A percentile compares a stretch with the other conserved stretches of the same genome.
Evolutionary conservation across 108 stramenopile genomes (phyloP).

Genomic region (Mediolabrus comicus): DNA sequence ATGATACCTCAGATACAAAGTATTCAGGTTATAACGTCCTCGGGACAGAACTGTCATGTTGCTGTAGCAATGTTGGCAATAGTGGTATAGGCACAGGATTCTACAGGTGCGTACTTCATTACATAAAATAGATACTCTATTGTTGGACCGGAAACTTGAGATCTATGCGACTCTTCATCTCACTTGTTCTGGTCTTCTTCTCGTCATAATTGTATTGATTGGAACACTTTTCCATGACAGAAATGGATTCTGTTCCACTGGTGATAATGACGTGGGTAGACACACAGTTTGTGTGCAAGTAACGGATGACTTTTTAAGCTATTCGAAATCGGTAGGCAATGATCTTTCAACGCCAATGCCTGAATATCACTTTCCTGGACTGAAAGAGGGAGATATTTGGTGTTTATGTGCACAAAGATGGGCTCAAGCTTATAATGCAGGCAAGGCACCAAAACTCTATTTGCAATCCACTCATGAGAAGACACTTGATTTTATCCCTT

Average conservation of each 20-base stretch:
- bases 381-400: constrained; percentile 82
- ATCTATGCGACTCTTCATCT: no score
- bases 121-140: neutral
- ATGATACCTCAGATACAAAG: constrained; percentile 4
- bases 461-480: constrained; percentile 81
- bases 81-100: constrained; percentile 83
- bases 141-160: no score
- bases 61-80: constrained; percentile 66
- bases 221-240: neutral
- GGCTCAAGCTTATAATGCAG: constrained; percentile 74
- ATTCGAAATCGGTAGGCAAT: constrained; percentile 75
- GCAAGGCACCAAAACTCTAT: constrained; percentile 66
- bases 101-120: constrained; percentile 40
- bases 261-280: constrained; percentile 67
- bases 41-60: constrained; percentile 60
- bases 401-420: constrained; percentile 88
- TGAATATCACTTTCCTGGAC: constrained; percentile 75
- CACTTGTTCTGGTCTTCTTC: neutral
- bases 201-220: no score
- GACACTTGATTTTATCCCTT: constrained; percentile 63
- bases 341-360: constrained; percentile 76
- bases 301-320: constrained; percentile 75
- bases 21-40: constrained; percentile 63
- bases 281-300: constrained; percentile 83
- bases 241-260: constrained; percentile 42